Evolutionary conservation across 306 rosid genomes (phyloP).

Genomic region (Sophora flavescens): DNA sequence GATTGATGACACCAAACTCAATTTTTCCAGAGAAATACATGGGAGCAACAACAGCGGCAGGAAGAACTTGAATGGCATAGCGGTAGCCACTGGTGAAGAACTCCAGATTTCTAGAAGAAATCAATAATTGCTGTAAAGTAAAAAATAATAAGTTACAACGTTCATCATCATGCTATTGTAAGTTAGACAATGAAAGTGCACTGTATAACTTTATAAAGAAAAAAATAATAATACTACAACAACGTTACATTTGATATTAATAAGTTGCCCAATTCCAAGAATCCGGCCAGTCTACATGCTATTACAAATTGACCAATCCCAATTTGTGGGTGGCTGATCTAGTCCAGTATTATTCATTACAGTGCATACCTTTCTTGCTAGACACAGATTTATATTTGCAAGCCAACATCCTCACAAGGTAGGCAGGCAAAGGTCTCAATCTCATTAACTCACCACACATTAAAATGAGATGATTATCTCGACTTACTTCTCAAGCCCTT

Average conservation of each 20-base stretch:
- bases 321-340: neutral
- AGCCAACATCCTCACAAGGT: neutral
- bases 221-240: neutral
- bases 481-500: neutral
- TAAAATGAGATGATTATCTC: neutral
- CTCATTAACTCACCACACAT: neutral
- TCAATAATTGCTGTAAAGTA: conserved; percentile 74
- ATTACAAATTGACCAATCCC: neutral
- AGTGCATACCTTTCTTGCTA: neutral
- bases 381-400: neutral
- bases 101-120: conserved; percentile 93
- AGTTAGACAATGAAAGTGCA: conserved; percentile 28
- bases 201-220: neutral
- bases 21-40: conserved; percentile 96
- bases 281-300: neutral
- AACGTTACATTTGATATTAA: conserved; percentile 10
- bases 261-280: conserved; percentile 13
- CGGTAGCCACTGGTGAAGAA: conserved; percentile 97
- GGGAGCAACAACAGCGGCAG: conserved; percentile 98
- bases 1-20: conserved; percentile 97
- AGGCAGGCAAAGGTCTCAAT: conserved; percentile 4
- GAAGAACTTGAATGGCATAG: conserved; percentile 92
- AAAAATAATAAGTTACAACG: conserved; percentile 25
- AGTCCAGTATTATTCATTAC: neutral
- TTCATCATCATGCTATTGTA: conserved; percentile 11